A percentile compares a stretch with the other conserved stretches of the same genome.
phyloP scores from a whole-genome alignment of 2,329 filamentous ascomycete genomes.

The Knufia fluminis region DNA sequence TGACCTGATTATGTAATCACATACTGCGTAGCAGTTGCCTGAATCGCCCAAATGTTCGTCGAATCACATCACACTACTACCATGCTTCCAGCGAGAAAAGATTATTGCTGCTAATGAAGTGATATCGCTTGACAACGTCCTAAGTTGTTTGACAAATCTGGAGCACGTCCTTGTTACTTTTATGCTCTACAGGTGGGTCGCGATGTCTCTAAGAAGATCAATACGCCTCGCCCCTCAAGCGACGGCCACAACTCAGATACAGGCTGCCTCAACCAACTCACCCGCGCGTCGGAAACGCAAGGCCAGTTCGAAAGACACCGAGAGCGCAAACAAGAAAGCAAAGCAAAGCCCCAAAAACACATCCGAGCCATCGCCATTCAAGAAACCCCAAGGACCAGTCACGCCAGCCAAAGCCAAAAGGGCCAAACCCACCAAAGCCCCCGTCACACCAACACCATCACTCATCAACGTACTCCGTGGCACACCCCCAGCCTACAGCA shows the following conservation, averaged over 20 bases:
- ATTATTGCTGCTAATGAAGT: too few relatives aligned
- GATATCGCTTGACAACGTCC: too few relatives aligned
- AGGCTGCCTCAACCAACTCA: neutral
- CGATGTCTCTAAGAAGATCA: conserved; percentile 4
- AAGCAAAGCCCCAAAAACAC: conserved; percentile 11
- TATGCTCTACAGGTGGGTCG: neutral
- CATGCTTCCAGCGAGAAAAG: too few relatives aligned
- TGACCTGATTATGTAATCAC: too few relatives aligned
- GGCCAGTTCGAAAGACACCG: conserved; percentile 8
- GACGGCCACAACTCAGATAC: neutral
- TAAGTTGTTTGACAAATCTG: too few relatives aligned
- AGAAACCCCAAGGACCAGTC: conserved; percentile 14
- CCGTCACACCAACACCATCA: conserved; percentile 41
- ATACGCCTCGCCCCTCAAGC: neutral
- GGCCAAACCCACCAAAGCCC: conserved; percentile 26
- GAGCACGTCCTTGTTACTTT: too few relatives aligned
- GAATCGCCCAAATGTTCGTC: too few relatives aligned
- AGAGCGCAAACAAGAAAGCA: conserved; percentile 15
- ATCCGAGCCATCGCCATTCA: conserved; percentile 13
- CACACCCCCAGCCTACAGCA: conserved; percentile 27
- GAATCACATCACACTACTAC: too few relatives aligned
- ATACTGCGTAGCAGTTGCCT: too few relatives aligned
- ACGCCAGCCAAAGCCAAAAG: conserved; percentile 9
- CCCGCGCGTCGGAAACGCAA: conserved; percentile 19
- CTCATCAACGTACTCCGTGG: conserved; percentile 40